Evolutionary conservation across 2,329 filamentous ascomycete genomes (phyloP), one percentile per base, ranked within the genome.

Genomic region (Penicillium sp.): DNA sequence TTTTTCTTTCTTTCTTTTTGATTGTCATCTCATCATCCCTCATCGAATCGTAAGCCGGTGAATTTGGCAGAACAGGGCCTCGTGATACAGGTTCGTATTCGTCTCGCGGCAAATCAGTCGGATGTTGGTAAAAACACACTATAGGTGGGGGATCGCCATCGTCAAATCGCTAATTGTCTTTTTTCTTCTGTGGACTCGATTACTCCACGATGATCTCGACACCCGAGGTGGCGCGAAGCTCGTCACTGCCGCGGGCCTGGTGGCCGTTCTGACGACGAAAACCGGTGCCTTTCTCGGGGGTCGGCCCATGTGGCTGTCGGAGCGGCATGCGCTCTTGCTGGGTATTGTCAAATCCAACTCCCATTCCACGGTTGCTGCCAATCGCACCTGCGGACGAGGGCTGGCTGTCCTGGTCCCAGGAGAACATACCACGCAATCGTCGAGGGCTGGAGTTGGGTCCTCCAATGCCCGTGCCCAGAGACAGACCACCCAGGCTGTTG

Each of bases 141-240:
- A 37, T 44, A 31, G 41, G 40, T 59, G 62, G 59, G 63, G 63
- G 55, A 57, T 60, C 57, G 61, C 64, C 63, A 63, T 67, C 56
- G 62, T 62, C 38, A 40, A 37, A 37, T 37, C 33, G 47, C 32
- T 45, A 43, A 23, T 23, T 23, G 20, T 23, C 20, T 23, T 23
- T 23, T 27, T 46, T 55, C 39, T 49, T 53, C 53, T 23, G 40
- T 37, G 12, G 4, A 7, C 23, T 47, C 27, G 39, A 67, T 69
- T 81, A 81, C 73, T 83, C 81, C 61, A 83, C 81, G 61, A 83
- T 81, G 65, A 84, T 82, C 66, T 83, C 80, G 56, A 82, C 77
- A 50, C 78, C 78, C 54, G 79, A 81, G 61, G 77, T 79, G 57
- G 79, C 76, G 48, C 80, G 80, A 51, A 84, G 71, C 66, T 85